These are phyloP conservation scores for Limonium bicolor DNA, from an alignment of 148 eudicot genomes.

Conservation along the genomic window DNA sequence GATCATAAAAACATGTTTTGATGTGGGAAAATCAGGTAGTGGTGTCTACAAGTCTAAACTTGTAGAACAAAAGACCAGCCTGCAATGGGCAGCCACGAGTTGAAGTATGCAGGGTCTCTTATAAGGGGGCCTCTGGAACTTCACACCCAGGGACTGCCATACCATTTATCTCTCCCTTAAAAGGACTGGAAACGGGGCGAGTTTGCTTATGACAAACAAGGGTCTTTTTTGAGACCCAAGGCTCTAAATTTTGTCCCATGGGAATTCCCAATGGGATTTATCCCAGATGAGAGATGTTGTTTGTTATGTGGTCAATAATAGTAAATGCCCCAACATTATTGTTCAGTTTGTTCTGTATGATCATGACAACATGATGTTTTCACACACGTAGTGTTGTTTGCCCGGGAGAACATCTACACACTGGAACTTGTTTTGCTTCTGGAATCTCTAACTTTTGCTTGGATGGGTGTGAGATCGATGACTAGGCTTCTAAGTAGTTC, in stretches of 20 bases:
- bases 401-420: conserved; percentile 77
- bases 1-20: conserved; percentile 63
- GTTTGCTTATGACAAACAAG: conserved; percentile 61
- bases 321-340: conserved; percentile 62
- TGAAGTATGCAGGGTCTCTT: conserved; percentile 44
- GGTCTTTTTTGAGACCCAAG: conserved; percentile 65
- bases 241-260: conserved; percentile 69
- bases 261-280: conserved; percentile 79
- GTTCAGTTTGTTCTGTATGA: conserved; percentile 74
- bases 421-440: no score
- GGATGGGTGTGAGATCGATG: no score
- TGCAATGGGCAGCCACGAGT: conserved; percentile 73
- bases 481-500: no score
- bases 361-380: conserved; percentile 51
- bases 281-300: conserved; percentile 76
- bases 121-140: conserved; percentile 36
- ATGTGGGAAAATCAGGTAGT: conserved; percentile 84
- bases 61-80: conserved; percentile 49
- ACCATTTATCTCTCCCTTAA: conserved; percentile 55
- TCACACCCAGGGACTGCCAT: conserved; percentile 46
- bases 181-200: conserved; percentile 72
- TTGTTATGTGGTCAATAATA: conserved; percentile 77
- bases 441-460: no score
- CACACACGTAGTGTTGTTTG: conserved; percentile 78
- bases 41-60: conserved; percentile 79